These are phyloP conservation scores for Tubosaeta brunneosetosa DNA, from an alignment of 768 basidiomycete species.

Conservation along the genomic window DNA sequence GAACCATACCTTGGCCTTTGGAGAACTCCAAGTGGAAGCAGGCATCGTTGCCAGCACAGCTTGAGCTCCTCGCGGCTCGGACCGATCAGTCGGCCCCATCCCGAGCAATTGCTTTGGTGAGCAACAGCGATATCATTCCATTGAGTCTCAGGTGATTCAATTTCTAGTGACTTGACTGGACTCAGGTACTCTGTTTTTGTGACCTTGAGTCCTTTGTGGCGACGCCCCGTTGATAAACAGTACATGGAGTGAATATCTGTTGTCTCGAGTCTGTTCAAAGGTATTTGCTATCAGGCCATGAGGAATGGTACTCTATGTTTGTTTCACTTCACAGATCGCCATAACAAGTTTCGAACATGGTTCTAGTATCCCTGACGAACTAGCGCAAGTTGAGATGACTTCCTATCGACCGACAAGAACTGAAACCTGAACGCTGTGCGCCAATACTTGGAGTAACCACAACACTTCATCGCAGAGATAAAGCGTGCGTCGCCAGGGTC, in stretches of 20 bases:
- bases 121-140: not conserved
- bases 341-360: not conserved
- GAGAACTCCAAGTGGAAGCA: constrained; percentile 48
- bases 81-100: constrained; percentile 1
- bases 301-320: too few species aligned
- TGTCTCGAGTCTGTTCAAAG: too few species aligned
- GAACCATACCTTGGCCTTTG: constrained; percentile 52
- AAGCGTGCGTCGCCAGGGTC: not conserved
- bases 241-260: not conserved
- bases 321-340: too few species aligned
- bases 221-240: too few species aligned
- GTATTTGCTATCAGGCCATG: too few species aligned
- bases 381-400: not conserved
- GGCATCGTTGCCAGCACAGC: constrained; percentile 21
- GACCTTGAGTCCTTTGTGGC: too few species aligned
- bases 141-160: not conserved
- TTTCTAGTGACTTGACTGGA: too few species aligned
- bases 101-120: too few species aligned
- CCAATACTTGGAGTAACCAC: not conserved
- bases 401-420: not conserved
- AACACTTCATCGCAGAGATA: not conserved
- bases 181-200: too few species aligned
- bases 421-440: not conserved
- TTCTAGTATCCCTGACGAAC: not conserved
- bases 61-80: constrained; percentile 3